These are phyloP conservation scores for Amborella trichopoda DNA, from an alignment of 164 flowering plant species.

Conservation along the genomic window DNA sequence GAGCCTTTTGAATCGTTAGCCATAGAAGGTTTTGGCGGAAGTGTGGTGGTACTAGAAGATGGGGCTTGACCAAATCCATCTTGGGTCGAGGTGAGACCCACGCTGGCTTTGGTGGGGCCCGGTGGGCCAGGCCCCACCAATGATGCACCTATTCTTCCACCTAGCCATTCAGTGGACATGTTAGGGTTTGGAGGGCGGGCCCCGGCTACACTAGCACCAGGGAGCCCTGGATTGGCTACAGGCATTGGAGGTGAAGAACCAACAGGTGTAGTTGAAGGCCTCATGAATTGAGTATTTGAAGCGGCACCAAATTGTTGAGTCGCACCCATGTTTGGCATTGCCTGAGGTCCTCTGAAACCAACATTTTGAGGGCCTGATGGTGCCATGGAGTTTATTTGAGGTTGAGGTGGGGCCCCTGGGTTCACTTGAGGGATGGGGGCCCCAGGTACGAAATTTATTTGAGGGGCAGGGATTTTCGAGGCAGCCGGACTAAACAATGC, in stretches of 20 bases:
- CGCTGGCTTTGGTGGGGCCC: constrained; percentile 24
- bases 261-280: constrained; percentile 41
- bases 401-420: constrained; percentile 23
- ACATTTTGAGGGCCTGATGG: constrained; percentile 33
- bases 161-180: constrained; percentile 38
- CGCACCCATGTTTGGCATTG: constrained; percentile 21
- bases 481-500: constrained; percentile 87
- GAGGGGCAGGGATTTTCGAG: constrained; percentile 89
- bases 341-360: constrained; percentile 44
- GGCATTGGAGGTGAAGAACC: constrained; percentile 29
- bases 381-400: constrained; percentile 4
- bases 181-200: constrained; percentile 26
- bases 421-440: constrained; percentile 26
- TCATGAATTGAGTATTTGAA: constrained; percentile 35
- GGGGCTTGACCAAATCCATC: constrained; percentile 5
- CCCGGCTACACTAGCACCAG: constrained; percentile 18
- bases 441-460: constrained; percentile 59
- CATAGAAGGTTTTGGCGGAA: constrained; percentile 21
- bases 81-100: constrained; percentile 2
- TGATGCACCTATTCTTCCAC: constrained; percentile 30
- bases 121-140: constrained; percentile 26
- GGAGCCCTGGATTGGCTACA: constrained; percentile 20
- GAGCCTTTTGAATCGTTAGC: constrained; percentile 36
- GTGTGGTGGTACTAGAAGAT: constrained; percentile 15
- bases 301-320: constrained; percentile 35